Percentiles rank a stretch among this genome's conserved stretches.
phyloP scores from a whole-genome alignment of 2,329 filamentous ascomycete species.

The Reticulascus tulasneorum region DNA sequence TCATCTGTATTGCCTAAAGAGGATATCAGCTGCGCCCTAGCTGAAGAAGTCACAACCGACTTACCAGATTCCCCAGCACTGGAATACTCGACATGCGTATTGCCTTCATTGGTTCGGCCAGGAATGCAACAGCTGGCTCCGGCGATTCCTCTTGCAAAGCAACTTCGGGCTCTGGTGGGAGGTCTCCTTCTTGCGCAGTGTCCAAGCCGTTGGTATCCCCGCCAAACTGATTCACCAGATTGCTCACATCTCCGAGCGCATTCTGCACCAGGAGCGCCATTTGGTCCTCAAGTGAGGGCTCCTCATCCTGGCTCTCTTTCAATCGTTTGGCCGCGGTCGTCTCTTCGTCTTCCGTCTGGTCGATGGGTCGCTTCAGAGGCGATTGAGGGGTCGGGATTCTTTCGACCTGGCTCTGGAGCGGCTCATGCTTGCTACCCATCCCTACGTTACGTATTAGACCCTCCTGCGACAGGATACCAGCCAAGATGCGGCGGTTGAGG shows the following conservation, averaged over 20 bases:
- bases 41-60: too few relatives aligned
- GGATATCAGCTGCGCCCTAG: not conserved
- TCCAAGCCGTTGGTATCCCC: too few relatives aligned
- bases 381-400: slow-evolving; percentile 30
- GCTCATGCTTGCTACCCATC: slow-evolving; percentile 35
- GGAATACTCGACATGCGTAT: slow-evolving; percentile 32
- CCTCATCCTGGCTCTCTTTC: slow-evolving; percentile 9
- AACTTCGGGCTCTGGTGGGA: slow-evolving; percentile 3
- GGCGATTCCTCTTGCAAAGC: slow-evolving; percentile 15
- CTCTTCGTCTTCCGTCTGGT: slow-evolving; percentile 23
- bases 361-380: slow-evolving; percentile 33
- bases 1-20: slow-evolving; percentile 32
- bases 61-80: slow-evolving; percentile 37
- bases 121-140: slow-evolving; percentile 25
- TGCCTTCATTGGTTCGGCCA: slow-evolving; percentile 31
- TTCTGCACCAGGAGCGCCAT: slow-evolving; percentile 29
- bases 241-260: slow-evolving; percentile 34
- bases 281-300: slow-evolving; percentile 1
- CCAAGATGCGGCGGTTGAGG: slow-evolving; percentile 3
- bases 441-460: slow-evolving; percentile 20
- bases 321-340: slow-evolving; percentile 25
- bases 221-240: slow-evolving; percentile 17
- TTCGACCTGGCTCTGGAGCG: slow-evolving; percentile 24
- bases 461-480: slow-evolving; percentile 6
- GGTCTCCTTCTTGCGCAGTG: slow-evolving; percentile 22